Evolutionary conservation across 176 grass and related monocot genomes (phyloP), one percentile per base, ranked within the genome.

Genomic region (maize (Zea mays)): DNA sequence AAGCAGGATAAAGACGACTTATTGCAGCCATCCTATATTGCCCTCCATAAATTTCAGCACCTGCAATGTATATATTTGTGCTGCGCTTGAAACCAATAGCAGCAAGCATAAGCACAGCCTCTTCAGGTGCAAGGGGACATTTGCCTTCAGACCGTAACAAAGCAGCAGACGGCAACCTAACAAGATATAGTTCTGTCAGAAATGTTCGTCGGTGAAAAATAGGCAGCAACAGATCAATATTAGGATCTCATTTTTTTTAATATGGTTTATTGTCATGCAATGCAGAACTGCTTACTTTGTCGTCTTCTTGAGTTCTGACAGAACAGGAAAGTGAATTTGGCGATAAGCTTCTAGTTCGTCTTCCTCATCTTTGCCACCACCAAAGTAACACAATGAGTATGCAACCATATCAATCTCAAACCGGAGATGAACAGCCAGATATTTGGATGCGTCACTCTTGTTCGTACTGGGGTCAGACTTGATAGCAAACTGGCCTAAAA

Each of bases 331-430:
- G 79, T 98, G 96, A 62, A 94, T 67, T 84, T 89, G 80, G 45
- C 96, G 78, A 77, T 90, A 98, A 19, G 54, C 81, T 67, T 98
- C 92, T 72, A 98, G 75, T 79, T 98, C 96, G 41, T 92, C 87
- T 83, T 90, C 89, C 85, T 98, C 96, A 60, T 98, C 85, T 85
- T 92, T 94, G 61, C 96, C 96, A 67, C 96, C 96, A 78, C 96
- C 96, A 90, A 98, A 98, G 75, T 98, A 90, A 85, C 96, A 98
- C 85, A 98, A 83, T 49, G 96, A 94, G 78, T 98, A 98, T 58
- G 96, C 91, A 40, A 89, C 96, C 96, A 98, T 98, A 85, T 98
- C 96, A 69, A 94, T 92, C 77, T 98, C 96, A 86, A 98, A 98
- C 58, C 96, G 84, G 70, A 98, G 89, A 79, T 98, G 96, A 66